Percentiles rank a stretch among this genome's conserved stretches.
Evolutionary conservation across 2,329 filamentous ascomycete genomes (phyloP).

Genomic region (Fusarium redolens): DNA sequence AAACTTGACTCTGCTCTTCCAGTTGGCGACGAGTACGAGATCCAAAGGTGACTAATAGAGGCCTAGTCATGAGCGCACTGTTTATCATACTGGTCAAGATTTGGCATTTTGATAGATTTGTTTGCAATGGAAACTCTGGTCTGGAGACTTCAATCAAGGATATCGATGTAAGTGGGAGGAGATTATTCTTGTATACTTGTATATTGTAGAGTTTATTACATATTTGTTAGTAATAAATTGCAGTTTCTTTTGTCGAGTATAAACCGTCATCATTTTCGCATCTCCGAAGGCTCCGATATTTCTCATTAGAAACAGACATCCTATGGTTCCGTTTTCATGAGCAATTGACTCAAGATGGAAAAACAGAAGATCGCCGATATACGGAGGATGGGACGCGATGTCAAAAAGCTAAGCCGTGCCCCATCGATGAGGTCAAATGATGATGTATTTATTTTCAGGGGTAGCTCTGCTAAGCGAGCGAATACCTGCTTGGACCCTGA

Average conservation of each 20-base stretch:
- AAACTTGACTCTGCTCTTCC: background rate
- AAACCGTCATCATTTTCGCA: too few species aligned
- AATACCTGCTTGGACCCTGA: conserved; percentile 17
- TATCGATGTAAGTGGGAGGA: background rate
- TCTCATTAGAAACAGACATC: background rate
- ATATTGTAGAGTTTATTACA: background rate
- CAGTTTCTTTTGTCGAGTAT: background rate
- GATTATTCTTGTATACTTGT: background rate
- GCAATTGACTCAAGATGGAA: conserved; percentile 13
- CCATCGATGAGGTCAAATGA: conserved; percentile 29
- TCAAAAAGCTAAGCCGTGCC: background rate
- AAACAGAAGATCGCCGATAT: background rate
- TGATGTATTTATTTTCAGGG: conserved; percentile 20
- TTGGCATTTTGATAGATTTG: background rate
- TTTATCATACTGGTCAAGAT: background rate
- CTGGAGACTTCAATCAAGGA: background rate
- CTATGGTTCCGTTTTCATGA: background rate
- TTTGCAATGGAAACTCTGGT: background rate
- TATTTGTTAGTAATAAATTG: background rate
- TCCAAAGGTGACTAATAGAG: background rate
- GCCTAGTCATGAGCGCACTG: background rate
- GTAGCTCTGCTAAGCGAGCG: conserved; percentile 27
- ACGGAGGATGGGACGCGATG: background rate
- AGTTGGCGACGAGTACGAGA: background rate
- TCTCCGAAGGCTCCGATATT: background rate